Percentiles rank a stretch among this genome's conserved stretches.
phyloP scores from a whole-genome alignment of 495 filamentous ascomycete genomes.

The Acidiella bohemica region DNA sequence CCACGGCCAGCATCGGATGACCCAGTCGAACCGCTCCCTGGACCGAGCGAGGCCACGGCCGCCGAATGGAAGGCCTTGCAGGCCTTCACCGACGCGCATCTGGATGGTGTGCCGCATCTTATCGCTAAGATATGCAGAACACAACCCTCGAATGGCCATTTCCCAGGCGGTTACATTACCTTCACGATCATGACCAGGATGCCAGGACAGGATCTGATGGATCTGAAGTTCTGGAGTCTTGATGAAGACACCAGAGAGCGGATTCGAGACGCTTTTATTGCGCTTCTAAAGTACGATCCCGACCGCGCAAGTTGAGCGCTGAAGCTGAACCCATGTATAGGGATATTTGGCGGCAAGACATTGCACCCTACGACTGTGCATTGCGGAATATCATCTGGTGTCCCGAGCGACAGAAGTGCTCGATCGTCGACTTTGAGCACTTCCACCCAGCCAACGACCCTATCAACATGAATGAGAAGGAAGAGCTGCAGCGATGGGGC shows the following conservation, averaged over 20 bases:
- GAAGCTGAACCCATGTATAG: background rate
- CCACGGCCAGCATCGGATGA: constrained; percentile 8
- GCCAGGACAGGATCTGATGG: constrained; percentile 10
- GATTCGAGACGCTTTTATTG: constrained; percentile 7
- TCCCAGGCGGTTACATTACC: constrained; percentile 10
- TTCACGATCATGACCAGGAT: constrained; percentile 15
- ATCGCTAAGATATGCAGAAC: background rate
- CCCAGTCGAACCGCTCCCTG: constrained; percentile 3
- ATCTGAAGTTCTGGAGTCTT: constrained; percentile 8
- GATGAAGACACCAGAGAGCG: background rate
- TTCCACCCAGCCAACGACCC: constrained; percentile 6
- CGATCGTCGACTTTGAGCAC: constrained; percentile 17
- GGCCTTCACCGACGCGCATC: background rate
- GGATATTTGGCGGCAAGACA: constrained; percentile 4
- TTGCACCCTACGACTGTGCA: constrained; percentile 15
- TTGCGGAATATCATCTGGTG: constrained; percentile 14
- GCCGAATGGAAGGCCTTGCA: constrained; percentile 10
- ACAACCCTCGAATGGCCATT: constrained; percentile 7
- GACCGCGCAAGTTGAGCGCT: background rate
- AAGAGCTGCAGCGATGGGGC: constrained; percentile 15
- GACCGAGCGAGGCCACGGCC: constrained; percentile 7
- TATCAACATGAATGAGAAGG: constrained; percentile 12
- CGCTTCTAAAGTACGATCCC: constrained; percentile 1
- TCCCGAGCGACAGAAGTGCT: background rate
- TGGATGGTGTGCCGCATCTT: constrained; percentile 9